A percentile compares a stretch with the other conserved stretches of the same genome.
These are phyloP conservation scores for Moricandia arvensis DNA, from an alignment of 345 rosid genomes.

Conservation along the genomic window DNA sequence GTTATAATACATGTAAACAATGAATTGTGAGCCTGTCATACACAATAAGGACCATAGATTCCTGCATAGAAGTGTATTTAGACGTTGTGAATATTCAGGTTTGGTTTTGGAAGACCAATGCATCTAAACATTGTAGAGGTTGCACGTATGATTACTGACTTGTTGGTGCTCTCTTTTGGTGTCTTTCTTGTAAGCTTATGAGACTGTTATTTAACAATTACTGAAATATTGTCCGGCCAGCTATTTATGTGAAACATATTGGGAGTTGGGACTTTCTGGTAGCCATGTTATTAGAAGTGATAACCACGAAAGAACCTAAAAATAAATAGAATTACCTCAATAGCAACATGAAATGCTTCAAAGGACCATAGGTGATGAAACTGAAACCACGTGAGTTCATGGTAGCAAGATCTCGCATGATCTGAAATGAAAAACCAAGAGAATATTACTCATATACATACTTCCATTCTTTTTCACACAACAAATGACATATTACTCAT, in stretches of 20 bases:
- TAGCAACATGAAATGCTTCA: conserved; percentile 96
- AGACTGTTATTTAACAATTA: conserved; percentile 91
- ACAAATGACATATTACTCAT: not conserved
- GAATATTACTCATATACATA: not conserved
- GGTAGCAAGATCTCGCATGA: conserved; percentile 94
- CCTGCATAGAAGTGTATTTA: not conserved
- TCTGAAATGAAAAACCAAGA: conserved; percentile 44
- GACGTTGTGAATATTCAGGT: not conserved
- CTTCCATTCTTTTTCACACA: not conserved
- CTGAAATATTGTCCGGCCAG: conserved; percentile 94
- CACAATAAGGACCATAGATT: not conserved
- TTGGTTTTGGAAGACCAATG: not conserved
- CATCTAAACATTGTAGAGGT: not conserved
- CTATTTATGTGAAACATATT: not conserved
- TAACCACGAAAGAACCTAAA: not conserved
- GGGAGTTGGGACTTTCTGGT: not conserved
- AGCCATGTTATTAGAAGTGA: not conserved
- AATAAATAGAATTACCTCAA: conserved; percentile 57
- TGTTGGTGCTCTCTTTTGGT: conserved; percentile 89
- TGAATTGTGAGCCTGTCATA: not conserved
- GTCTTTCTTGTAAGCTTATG: conserved; percentile 89
- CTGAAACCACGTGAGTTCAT: conserved; percentile 89
- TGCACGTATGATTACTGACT: not conserved
- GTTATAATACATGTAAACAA: not conserved
- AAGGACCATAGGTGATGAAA: conserved; percentile 93